Conservation (phyloP, 2,329 filamentous ascomycete genomes). For the Onygena corvina region DNA sequence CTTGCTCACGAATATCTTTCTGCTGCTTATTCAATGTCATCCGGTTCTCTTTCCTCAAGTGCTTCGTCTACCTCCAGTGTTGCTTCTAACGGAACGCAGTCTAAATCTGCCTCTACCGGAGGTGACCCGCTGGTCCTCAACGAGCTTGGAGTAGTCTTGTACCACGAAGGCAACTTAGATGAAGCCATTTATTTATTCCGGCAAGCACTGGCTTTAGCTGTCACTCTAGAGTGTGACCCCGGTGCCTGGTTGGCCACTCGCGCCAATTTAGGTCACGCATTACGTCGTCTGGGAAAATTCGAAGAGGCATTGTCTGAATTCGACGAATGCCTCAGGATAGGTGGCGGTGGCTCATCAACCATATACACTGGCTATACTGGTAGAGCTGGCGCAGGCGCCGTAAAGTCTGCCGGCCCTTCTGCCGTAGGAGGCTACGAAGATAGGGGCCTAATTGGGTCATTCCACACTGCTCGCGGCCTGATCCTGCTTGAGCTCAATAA, state of each 20-base stretch:
- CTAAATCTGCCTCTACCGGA: constrained; percentile 38
- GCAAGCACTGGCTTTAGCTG: constrained; percentile 62
- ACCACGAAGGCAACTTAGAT: constrained; percentile 70
- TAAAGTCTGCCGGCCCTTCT: constrained; percentile 26
- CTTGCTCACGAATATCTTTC: constrained; percentile 90
- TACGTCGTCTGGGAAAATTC: constrained; percentile 58
- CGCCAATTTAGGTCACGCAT: constrained; percentile 80
- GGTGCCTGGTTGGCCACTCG: constrained; percentile 72
- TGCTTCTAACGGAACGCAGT: constrained; percentile 17
- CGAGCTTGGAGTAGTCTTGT: constrained; percentile 91
- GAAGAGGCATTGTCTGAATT: constrained; percentile 67
- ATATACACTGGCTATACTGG: constrained; percentile 58
- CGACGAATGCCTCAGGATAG: constrained; percentile 72
- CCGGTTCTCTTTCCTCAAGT: constrained; percentile 27
- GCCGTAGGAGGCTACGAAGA: constrained; percentile 38
- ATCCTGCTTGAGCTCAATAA: constrained; percentile 67
- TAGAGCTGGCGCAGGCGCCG: constrained; percentile 26
- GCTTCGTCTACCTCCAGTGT: constrained; percentile 17
- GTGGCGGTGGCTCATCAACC: constrained; percentile 60
- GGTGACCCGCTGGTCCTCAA: constrained; percentile 80
- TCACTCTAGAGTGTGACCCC: constrained; percentile 69
- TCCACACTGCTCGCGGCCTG: constrained; percentile 52
- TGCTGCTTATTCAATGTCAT: constrained; percentile 59
- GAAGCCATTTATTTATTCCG: constrained; percentile 68
- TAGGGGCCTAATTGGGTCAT: constrained; percentile 34